Evolutionary conservation across 2,329 filamentous ascomycete genomes (phyloP), one percentile per base, ranked within the genome.

Genomic region (Apiospora arundinis): DNA sequence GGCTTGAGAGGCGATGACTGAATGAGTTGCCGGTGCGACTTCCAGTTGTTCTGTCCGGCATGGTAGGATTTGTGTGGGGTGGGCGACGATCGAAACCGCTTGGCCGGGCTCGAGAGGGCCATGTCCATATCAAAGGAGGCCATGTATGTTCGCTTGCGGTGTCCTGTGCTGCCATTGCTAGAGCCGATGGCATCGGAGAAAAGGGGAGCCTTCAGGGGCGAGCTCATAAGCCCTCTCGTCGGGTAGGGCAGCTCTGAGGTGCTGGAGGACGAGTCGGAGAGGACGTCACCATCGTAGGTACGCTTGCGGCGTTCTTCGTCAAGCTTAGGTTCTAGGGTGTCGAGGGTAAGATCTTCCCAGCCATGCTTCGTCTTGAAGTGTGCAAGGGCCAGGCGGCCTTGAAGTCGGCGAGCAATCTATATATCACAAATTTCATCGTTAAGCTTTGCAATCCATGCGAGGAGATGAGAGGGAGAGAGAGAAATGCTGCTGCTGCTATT

Each of bases 361-460:
- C 95, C 95, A 85, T 97, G 93, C 83, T 97, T 95, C 76, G 96
- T 95, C 85, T 98, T 98, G 89, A 98, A 96, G 83, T 97, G 96
- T 80, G 96, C 96, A 74, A 98, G 90, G 72, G 96, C 95, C 72
- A 99, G 91, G 74, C 95, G 94, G 85, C 97, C 95, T 84, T 98
- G 95, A 70, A 99, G 87, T 79, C 93, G 93, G 81, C 95, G 89
- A 77, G 95, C 96, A 86, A 99, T 97, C 96, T 98, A 80, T 70
- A 78, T 42, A 73, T 70, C 28, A 45, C 32, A 68, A 25, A 18
- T 21, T 56, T n/a, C 32, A 75, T 70, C 44, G 49, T 37, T 52
- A 69, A 67, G 23, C 56, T 71, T 72, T 74, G 75, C 70, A 70
- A 69, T 68, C 72, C 70, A 56, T 69, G 23, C 69, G 45, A 52